Base-by-base conservation (phyloP, 2,329 filamentous ascomycete species). In the Colletotrichum spaethianum region DNA sequence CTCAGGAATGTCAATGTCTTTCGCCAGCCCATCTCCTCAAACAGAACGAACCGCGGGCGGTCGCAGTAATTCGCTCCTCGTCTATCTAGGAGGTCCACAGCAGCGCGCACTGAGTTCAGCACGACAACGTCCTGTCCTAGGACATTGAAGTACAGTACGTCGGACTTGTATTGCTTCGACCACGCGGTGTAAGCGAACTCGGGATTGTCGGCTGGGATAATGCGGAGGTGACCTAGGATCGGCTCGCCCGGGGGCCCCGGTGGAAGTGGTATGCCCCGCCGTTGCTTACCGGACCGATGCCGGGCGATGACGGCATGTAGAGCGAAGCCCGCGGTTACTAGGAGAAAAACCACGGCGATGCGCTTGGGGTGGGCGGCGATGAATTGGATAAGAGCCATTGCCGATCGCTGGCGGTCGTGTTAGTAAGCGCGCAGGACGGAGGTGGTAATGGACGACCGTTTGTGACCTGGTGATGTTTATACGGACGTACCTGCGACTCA, bases 81-180 rank as follows among this genome's bases (percentile, higher is more conserved):
- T 69, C 82, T 84, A 67, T 86, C 84, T 2, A 87, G 78, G 2
- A 87, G 76, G 20, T 86, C 84, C 2, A 78, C 74, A 12, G 85
- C 84, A 3, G 83, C 80, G 53, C 81, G 77, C 7, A 81, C 78
- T 55, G 82, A 85, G 77, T 86, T 85, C 48, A 87, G 78, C 2
- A 86, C 81, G 48, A 87, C 78, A 9, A 78, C 77, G 40, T 78
- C 77, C 31, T 81, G 79, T 18, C 80, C 79, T 3, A 82, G 66
- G 18, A 78, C 77, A 14, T 75, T 76, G 28, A 79, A 74, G 55
- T 78, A 75, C 16, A 81, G 77, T 2, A 81, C 67, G 63, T 81
- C 79, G 11, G 78, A 81, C 1, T 90, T 80, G 93, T 93, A 81
- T 93, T 80, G 70, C 16, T 76, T 70, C 1, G 77, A 78, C 78